Evolutionary conservation across 257 asterid genomes (phyloP).

Genomic region (Capsicum chinense): DNA sequence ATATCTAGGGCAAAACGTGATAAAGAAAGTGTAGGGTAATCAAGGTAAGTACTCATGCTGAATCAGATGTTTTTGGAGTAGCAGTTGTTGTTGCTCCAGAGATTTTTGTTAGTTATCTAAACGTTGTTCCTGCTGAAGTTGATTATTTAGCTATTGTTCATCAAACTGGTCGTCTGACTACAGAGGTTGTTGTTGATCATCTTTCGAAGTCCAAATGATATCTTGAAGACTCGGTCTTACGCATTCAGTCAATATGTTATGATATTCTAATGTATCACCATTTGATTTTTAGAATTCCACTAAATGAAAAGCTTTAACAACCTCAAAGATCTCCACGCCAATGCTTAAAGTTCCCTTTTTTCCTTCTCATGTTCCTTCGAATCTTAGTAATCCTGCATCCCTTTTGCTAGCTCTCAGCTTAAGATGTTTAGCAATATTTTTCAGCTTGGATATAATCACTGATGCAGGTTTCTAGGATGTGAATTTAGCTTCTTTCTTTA

Average conservation of each 20-base stretch:
- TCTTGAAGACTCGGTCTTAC: slow-evolving; percentile 81
- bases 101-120: slow-evolving; percentile 19
- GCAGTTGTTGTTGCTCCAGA: not conserved
- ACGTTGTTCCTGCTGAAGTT: slow-evolving; percentile 23
- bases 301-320: slow-evolving; percentile 62
- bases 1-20: not conserved
- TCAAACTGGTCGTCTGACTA: slow-evolving; percentile 5
- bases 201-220: slow-evolving; percentile 79
- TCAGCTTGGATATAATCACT: slow-evolving; percentile 65
- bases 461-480: slow-evolving; percentile 72
- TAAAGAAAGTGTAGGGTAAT: slow-evolving; percentile 20
- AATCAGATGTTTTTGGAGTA: slow-evolving; percentile 26
- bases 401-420: slow-evolving; percentile 68
- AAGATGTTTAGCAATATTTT: slow-evolving; percentile 65
- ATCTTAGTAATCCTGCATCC: slow-evolving; percentile 68
- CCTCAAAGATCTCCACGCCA: slow-evolving; percentile 83
- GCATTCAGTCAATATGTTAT: slow-evolving; percentile 56
- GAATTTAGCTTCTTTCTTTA: slow-evolving; percentile 67
- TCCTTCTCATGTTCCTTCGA: slow-evolving; percentile 76
- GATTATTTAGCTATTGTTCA: not conserved
- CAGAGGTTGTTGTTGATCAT: slow-evolving; percentile 47
- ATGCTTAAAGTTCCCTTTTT: slow-evolving; percentile 64
- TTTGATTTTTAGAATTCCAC: slow-evolving; percentile 75
- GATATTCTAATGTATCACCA: slow-evolving; percentile 82
- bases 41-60: slow-evolving; percentile 60